Conservation (phyloP, 2,329 filamentous ascomycete genomes). For the Ophiostoma piceae region DNA sequence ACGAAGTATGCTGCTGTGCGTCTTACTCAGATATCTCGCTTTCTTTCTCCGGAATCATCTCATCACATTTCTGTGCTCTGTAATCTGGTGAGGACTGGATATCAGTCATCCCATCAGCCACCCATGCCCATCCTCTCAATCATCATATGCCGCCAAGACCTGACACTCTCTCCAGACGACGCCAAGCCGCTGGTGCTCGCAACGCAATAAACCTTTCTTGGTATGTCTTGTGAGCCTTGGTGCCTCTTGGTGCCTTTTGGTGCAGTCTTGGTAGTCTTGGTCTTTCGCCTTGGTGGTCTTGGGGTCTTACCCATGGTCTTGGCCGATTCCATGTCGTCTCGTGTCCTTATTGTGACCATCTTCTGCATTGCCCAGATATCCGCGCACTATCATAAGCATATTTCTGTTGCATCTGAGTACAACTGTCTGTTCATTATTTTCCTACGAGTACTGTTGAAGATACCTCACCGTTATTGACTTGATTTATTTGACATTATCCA, state of each 20-base stretch:
- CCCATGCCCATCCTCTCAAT: background rate
- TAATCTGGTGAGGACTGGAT: background rate
- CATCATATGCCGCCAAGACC: constrained; percentile 6
- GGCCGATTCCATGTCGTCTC: constrained; percentile 7
- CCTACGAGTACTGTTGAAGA: too few relatives aligned
- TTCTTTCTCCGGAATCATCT: background rate
- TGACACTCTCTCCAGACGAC: constrained; percentile 8
- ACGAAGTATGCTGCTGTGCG: background rate
- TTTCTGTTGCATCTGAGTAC: background rate
- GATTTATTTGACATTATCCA: background rate
- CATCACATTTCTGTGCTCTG: background rate
- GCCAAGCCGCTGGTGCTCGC: constrained; percentile 3
- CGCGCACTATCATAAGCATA: background rate
- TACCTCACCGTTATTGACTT: too few relatives aligned
- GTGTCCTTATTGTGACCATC: background rate
- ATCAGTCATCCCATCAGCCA: background rate
- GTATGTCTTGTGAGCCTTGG: constrained; percentile 10
- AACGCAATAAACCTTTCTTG: constrained; percentile 8
- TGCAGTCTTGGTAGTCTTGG: constrained; percentile 2
- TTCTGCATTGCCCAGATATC: background rate
- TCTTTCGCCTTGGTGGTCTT: constrained; percentile 5
- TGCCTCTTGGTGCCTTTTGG: background rate
- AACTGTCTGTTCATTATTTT: too few relatives aligned
- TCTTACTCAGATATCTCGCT: background rate
- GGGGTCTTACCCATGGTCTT: background rate